These are phyloP conservation scores for Termitomyces sp. DNA, from an alignment of 768 basidiomycete species.

Conservation along the genomic window DNA sequence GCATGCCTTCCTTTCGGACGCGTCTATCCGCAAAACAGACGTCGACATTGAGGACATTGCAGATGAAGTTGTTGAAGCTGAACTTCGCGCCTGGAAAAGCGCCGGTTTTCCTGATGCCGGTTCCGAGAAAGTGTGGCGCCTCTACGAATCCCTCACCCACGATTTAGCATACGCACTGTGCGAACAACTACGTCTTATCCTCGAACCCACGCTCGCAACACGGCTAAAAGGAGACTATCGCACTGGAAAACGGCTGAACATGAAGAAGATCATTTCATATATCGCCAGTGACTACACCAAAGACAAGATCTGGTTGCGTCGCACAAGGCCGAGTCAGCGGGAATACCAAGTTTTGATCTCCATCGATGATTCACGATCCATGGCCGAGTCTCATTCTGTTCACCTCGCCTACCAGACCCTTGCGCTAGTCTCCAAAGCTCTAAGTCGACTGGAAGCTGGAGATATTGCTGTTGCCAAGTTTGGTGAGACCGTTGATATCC, in stretches of 20 bases:
- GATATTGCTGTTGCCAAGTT: constrained; percentile 91
- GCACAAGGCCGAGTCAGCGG: constrained; percentile 89
- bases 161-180: constrained; percentile 90
- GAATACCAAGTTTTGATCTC: constrained; percentile 96
- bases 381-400: constrained; percentile 90
- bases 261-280: constrained; percentile 98
- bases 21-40: constrained; percentile 25
- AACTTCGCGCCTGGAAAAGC: constrained; percentile 59
- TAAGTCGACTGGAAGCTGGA: constrained; percentile 92
- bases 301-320: constrained; percentile 97
- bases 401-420: constrained; percentile 94
- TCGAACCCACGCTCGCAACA: constrained; percentile 93
- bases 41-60: constrained; percentile 31
- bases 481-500: constrained; percentile 81
- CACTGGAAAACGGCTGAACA: constrained; percentile 95
- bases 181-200: constrained; percentile 93
- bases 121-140: constrained; percentile 83
- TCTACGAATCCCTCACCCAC: constrained; percentile 87
- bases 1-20: constrained; percentile 19
- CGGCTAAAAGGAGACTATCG: constrained; percentile 95
- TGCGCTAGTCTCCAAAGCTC: constrained; percentile 85
- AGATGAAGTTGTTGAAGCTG: constrained; percentile 36
- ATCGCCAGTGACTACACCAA: constrained; percentile 99
- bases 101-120: constrained; percentile 50
- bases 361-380: constrained; percentile 94